These are phyloP conservation scores for Ophryocystis elektroscirrha DNA, from an alignment of 169 alveolate species.

Conservation along the genomic window DNA sequence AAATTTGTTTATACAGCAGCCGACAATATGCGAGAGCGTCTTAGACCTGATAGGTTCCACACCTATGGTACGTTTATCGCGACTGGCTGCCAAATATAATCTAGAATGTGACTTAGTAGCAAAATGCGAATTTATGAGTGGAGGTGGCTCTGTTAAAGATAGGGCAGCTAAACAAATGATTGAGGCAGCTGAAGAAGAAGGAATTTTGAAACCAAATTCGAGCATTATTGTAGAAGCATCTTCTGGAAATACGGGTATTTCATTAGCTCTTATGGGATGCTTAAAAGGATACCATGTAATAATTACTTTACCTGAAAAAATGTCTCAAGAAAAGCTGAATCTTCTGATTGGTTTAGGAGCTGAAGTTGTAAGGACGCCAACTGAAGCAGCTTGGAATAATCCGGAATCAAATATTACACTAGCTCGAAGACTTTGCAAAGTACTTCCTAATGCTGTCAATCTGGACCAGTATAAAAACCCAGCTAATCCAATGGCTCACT, in stretches of 20 bases:
- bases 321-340: slow-evolving; percentile 61
- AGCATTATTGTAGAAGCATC: slow-evolving; percentile 69
- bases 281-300: slow-evolving; percentile 56
- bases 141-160: slow-evolving; percentile 48
- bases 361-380: slow-evolving; percentile 57
- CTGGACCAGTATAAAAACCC: slow-evolving; percentile 62
- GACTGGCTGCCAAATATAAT: slow-evolving; percentile 40
- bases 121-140: slow-evolving; percentile 58
- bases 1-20: too few relatives aligned
- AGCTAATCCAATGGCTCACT: slow-evolving; percentile 73
- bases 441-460: slow-evolving; percentile 38
- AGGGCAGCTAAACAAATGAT: slow-evolving; percentile 65
- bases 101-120: slow-evolving; percentile 48
- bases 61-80: slow-evolving; percentile 54
- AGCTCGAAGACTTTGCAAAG: slow-evolving; percentile 38
- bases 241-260: slow-evolving; percentile 76
- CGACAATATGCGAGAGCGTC: slow-evolving; percentile 20
- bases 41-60: slow-evolving; percentile 51
- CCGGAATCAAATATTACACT: slow-evolving; percentile 48
- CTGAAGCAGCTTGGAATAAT: slow-evolving; percentile 61
- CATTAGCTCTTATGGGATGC: slow-evolving; percentile 61
- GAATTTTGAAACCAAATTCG: slow-evolving; percentile 41
- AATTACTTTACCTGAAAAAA: slow-evolving; percentile 60
- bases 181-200: slow-evolving; percentile 58
- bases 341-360: slow-evolving; percentile 64